Evolutionary conservation across 495 filamentous ascomycete genomes (phyloP).

Genomic region (Xylaria sp.): DNA sequence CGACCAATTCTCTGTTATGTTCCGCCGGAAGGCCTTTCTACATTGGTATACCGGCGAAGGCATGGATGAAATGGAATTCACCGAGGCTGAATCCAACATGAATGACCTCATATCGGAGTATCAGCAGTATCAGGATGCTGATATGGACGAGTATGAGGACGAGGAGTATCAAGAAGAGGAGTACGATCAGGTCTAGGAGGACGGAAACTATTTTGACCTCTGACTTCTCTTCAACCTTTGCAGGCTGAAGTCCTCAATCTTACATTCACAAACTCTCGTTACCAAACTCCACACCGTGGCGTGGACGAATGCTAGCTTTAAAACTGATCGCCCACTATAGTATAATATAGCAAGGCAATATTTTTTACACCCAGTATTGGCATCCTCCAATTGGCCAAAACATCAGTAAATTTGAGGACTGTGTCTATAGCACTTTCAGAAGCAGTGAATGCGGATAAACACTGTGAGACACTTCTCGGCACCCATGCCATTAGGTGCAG

Average conservation of each 20-base stretch:
- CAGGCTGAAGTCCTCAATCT: not conserved
- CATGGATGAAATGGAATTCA: constrained; percentile 99
- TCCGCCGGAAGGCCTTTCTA: constrained; percentile 99
- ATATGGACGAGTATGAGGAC: constrained; percentile 71
- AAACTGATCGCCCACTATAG: not conserved
- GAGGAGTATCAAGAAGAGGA: constrained; percentile 62
- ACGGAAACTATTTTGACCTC: not conserved
- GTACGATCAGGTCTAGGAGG: not conserved
- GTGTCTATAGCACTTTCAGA: too few relatives aligned
- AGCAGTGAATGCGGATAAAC: too few relatives aligned
- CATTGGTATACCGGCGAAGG: constrained; percentile 99
- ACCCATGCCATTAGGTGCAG: too few relatives aligned
- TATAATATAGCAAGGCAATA: not conserved
- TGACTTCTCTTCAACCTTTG: not conserved
- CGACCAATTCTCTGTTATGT: constrained; percentile 98
- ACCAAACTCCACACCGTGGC: not conserved
- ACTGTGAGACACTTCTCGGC: too few relatives aligned
- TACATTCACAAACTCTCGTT: not conserved
- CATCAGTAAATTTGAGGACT: too few relatives aligned
- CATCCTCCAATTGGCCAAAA: too few relatives aligned
- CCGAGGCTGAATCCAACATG: constrained; percentile 99
- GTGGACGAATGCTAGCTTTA: not conserved
- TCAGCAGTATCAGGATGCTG: constrained; percentile 99
- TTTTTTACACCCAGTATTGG: not conserved
- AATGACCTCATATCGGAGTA: constrained; percentile 99